A percentile compares a stretch with the other conserved stretches of the same genome.
These are phyloP conservation scores for Nakazawaea siamensis DNA, from an alignment of 805 yeast genomes.

Conservation along the genomic window DNA sequence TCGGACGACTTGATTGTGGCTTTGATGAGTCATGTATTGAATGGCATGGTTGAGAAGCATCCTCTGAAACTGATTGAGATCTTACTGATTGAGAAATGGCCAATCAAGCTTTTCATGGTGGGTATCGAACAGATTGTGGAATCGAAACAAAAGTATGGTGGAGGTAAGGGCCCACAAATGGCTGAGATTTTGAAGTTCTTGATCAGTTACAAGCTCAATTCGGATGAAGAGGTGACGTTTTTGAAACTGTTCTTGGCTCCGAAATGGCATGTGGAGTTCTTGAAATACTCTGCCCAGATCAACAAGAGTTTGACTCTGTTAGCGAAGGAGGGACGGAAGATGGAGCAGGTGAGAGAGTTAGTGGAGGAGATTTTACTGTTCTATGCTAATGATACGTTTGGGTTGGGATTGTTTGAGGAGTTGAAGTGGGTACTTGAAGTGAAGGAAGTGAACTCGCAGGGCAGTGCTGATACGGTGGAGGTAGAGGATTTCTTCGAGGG, in stretches of 20 bases:
- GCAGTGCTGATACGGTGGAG: too few relatives aligned
- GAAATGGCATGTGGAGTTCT: not conserved
- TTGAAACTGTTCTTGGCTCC: not conserved
- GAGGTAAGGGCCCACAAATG: not conserved
- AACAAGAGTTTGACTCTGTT: not conserved
- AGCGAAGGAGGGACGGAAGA: not conserved
- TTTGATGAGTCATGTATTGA: slow-evolving; percentile 4
- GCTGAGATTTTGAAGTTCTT: slow-evolving; percentile 1
- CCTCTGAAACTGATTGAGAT: slow-evolving; percentile 4
- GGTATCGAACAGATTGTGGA: slow-evolving; percentile 2
- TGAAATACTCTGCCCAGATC: not conserved
- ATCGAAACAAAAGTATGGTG: not conserved
- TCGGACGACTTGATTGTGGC: not conserved
- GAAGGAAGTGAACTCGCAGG: too few relatives aligned
- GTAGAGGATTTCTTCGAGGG: too few relatives aligned
- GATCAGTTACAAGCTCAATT: not conserved
- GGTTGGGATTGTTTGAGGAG: too few relatives aligned
- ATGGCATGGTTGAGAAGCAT: slow-evolving; percentile 7
- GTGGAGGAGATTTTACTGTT: too few relatives aligned
- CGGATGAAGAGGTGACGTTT: not conserved
- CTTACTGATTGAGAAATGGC: slow-evolving; percentile 6
- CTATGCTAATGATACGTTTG: too few relatives aligned
- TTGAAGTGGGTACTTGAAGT: too few relatives aligned
- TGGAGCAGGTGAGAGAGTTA: too few relatives aligned
- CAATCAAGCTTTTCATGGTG: not conserved